These are phyloP conservation scores for Quercus variabilis DNA, from an alignment of 306 rosid genomes.

Conservation along the genomic window DNA sequence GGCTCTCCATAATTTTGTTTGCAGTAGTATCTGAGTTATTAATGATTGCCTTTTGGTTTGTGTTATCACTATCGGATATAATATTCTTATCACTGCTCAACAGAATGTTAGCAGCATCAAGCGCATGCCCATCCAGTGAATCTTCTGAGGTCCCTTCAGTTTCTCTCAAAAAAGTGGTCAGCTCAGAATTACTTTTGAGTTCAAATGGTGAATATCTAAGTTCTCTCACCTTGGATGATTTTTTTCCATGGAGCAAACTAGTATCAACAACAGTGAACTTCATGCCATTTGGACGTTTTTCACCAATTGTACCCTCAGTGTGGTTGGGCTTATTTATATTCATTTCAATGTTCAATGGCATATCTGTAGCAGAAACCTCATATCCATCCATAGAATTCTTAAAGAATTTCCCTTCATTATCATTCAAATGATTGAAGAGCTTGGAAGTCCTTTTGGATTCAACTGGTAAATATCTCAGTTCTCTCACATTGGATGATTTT, in stretches of 20 bases:
- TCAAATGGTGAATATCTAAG: slow-evolving; percentile 39
- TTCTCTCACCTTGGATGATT: slow-evolving; percentile 41
- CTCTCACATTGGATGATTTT: slow-evolving; percentile 44
- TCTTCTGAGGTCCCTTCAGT: slow-evolving; percentile 13
- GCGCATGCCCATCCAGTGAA: slow-evolving; percentile 16
- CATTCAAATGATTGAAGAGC: slow-evolving; percentile 6
- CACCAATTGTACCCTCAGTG: slow-evolving; percentile 19
- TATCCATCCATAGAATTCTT: slow-evolving; percentile 18
- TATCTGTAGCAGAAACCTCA: slow-evolving; percentile 28
- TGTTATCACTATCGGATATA: slow-evolving; percentile 4
- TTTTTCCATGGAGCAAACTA: slow-evolving; percentile 43
- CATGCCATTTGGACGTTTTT: slow-evolving; percentile 21
- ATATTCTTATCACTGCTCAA: slow-evolving; percentile 29
- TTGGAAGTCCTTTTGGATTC: slow-evolving; percentile 19
- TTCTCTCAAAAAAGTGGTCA: slow-evolving; percentile 31
- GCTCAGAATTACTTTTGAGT: slow-evolving; percentile 32
- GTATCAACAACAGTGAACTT: slow-evolving; percentile 57
- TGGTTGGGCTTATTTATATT: slow-evolving; percentile 23
- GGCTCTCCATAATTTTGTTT: slow-evolving; percentile 27
- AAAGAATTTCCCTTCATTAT: slow-evolving; percentile 22
- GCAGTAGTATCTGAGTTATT: slow-evolving; percentile 23
- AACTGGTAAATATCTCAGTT: slow-evolving; percentile 42
- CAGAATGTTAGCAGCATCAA: slow-evolving; percentile 18
- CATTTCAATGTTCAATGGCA: slow-evolving; percentile 25
- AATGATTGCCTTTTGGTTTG: slow-evolving; percentile 21